Evolutionary conservation across 352 stramenopile species (phyloP).

Genomic region (Phytophthora foliorum): DNA sequence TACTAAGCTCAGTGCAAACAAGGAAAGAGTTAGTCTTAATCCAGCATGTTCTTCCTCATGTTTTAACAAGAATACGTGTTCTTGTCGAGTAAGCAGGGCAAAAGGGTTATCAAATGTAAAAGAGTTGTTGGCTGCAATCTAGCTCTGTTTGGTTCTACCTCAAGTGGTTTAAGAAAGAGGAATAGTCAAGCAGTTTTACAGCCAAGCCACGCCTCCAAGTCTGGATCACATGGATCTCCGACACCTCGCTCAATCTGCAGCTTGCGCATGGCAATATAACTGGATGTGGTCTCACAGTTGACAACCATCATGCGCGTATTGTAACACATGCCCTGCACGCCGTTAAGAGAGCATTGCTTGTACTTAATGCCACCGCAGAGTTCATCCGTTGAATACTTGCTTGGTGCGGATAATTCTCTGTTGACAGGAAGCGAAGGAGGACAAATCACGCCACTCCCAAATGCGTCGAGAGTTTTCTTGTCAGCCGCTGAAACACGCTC

Average conservation of each 20-base stretch:
- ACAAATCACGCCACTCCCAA: slow-evolving; percentile 15
- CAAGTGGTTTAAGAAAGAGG: too few species aligned
- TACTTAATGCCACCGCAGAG: slow-evolving; percentile 42
- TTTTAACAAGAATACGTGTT: too few species aligned
- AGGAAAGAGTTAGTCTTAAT: too few species aligned
- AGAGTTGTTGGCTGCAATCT: too few species aligned
- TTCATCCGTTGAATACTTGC: slow-evolving; percentile 38
- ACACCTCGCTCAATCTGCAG: slow-evolving; percentile 43
- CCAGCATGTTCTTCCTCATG: too few species aligned
- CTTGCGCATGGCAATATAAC: slow-evolving; percentile 36
- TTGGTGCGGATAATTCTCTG: slow-evolving; percentile 26
- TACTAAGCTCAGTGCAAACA: too few species aligned
- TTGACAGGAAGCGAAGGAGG: slow-evolving; percentile 15
- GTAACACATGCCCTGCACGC: slow-evolving; percentile 45
- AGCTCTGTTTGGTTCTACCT: too few species aligned
- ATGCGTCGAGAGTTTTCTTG: slow-evolving; percentile 9
- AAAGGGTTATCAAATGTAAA: too few species aligned
- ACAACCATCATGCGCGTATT: slow-evolving; percentile 51
- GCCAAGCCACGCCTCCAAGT: slow-evolving; percentile 48
- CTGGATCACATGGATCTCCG: slow-evolving; percentile 35
- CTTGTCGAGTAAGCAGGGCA: too few species aligned
- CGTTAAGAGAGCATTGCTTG: slow-evolving; percentile 37
- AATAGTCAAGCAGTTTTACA: slow-evolving; percentile 7
- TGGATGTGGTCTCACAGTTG: slow-evolving; percentile 30
- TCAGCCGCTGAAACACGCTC: slow-evolving; percentile 15